Conservation (phyloP, 805 yeast species). For the Myxozyma mucilagina region DNA sequence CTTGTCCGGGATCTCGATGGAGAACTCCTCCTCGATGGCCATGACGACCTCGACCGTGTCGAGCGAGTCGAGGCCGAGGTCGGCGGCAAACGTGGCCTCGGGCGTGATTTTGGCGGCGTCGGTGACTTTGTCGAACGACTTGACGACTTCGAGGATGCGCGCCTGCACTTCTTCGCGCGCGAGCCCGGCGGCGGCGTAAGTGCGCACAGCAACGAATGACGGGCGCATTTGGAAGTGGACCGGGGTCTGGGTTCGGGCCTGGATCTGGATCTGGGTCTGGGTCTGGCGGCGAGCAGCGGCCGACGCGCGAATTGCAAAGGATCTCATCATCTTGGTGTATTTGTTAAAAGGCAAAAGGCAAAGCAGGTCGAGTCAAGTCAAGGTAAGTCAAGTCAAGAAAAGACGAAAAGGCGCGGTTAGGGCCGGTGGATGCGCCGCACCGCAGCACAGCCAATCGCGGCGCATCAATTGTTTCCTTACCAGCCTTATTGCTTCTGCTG, state of each 20-base stretch:
- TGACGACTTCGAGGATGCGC: slow-evolving; percentile 78
- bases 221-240: slow-evolving; percentile 3
- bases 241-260: neutral
- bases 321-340: slow-evolving; percentile 9
- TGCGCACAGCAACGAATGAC: slow-evolving; percentile 36
- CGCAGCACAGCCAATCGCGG: no score
- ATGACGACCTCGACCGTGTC: slow-evolving; percentile 95
- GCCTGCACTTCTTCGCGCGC: slow-evolving; percentile 76
- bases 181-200: slow-evolving; percentile 65
- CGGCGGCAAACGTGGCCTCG: slow-evolving; percentile 48
- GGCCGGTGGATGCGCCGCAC: no score
- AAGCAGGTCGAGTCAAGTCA: neutral
- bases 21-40: slow-evolving; percentile 85
- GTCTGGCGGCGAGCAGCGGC: neutral
- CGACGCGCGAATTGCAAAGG: slow-evolving; percentile 6
- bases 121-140: slow-evolving; percentile 58
- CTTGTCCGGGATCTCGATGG: slow-evolving; percentile 82
- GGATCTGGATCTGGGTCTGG: no score
- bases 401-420: no score
- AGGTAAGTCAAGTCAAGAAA: no score
- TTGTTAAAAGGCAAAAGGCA: neutral
- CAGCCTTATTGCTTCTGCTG: no score
- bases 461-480: neutral
- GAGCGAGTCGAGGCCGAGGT: slow-evolving; percentile 86
- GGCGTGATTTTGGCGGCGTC: slow-evolving; percentile 39